Evolutionary conservation across 371 early-diverging fungal species (phyloP), one percentile per base, ranked within the genome.

Genomic region (Capillidium rhysosporum): DNA sequence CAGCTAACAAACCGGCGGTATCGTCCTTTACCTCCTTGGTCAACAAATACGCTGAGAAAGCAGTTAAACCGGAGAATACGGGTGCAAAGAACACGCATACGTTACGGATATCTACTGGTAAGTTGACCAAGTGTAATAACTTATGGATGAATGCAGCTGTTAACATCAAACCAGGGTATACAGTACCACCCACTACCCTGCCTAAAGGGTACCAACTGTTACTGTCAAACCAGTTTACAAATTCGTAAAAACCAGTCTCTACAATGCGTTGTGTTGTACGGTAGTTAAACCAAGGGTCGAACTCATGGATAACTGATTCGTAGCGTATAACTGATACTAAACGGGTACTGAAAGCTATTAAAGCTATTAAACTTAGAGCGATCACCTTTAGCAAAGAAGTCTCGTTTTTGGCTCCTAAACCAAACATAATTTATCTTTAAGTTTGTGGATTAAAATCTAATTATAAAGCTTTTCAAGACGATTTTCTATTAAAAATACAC

Each of bases 281-380:
- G 67, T 88, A 98, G 73, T 98, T 98, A 76, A 98, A 98, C 87
- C 87, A 98, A 40, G 99, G 99, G 67, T 98, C 99, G 65, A 97
- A 98, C 70, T 98, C 99, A 76, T 98, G 98, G 69, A 98, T 98
- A 56, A 96, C 86, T 45, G 79, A 80, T 68, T 81, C 98, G 68
- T 89, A 98, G 24, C 95, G 83, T 52, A 95, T 77, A 57, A 97
- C 89, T 60, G 94, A 92, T 66, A 95, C 94, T 39, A 98, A 73
- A 59, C 99, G 89, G 53, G 87, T 83, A 41, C 84, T 73, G 63
- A 97, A 85, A 31, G 94, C 91, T 18, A 89, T 79, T 1, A 82
- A 57, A 23, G 87, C 82, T 59, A 98, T 89, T 24, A 90, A 74
- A 31, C 79, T 76, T 52, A 97, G 78, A 59, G 95, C 86, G 46